phyloP scores from a whole-genome alignment of 2,329 filamentous ascomycete species.

The Botrytis tulipae region DNA sequence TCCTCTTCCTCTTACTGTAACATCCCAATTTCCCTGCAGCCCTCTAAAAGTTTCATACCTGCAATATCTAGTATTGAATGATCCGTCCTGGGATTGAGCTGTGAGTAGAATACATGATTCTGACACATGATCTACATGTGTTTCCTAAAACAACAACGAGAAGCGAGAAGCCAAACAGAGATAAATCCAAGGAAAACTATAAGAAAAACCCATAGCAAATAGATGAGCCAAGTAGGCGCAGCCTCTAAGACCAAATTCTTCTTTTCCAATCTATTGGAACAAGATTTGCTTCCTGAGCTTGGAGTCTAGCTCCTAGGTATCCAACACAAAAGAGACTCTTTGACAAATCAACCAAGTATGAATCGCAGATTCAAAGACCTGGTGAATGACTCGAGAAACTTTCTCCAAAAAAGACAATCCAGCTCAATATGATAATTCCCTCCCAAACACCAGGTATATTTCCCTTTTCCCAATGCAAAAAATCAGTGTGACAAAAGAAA shows the following conservation, averaged over 20 bases:
- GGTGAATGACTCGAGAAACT: slow-evolving; percentile 21
- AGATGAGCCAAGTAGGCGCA: slow-evolving; percentile 15
- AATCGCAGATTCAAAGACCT: slow-evolving; percentile 32
- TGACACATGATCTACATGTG: slow-evolving; percentile 11
- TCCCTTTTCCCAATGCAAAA: slow-evolving; percentile 36
- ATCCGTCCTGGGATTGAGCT: neutral
- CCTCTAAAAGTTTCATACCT: neutral
- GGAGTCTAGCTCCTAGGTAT: slow-evolving; percentile 33
- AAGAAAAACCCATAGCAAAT: neutral
- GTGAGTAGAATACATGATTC: neutral
- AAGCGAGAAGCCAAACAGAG: neutral
- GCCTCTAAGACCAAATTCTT: slow-evolving; percentile 10
- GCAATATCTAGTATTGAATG: slow-evolving; percentile 20
- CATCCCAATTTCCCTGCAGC: neutral
- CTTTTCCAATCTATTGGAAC: slow-evolving; percentile 26
- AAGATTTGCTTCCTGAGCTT: slow-evolving; percentile 32
- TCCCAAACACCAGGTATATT: slow-evolving; percentile 38
- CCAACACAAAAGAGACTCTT: slow-evolving; percentile 18
- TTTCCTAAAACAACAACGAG: neutral
- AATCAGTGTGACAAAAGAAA: slow-evolving; percentile 22
- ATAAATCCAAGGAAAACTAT: neutral
- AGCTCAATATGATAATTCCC: slow-evolving; percentile 20
- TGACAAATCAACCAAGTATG: slow-evolving; percentile 23
- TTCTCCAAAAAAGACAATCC: slow-evolving; percentile 21
- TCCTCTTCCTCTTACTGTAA: neutral